Percentiles rank a stretch among this genome's conserved stretches.
Conservation (phyloP, 305 asterid species). For the Solanum hybrid region DNA sequence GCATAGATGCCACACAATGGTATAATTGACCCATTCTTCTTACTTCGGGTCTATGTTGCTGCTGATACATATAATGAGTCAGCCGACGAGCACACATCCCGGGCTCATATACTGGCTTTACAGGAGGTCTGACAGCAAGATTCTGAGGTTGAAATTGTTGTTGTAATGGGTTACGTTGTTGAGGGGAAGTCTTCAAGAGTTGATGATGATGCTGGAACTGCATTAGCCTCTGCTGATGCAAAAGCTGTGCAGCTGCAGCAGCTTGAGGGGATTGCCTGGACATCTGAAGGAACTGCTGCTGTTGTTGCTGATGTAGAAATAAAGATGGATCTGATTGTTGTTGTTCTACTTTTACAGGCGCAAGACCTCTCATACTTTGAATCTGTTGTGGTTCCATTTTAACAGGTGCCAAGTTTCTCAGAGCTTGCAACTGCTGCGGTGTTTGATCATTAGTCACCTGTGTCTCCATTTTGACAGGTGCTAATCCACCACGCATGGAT, state of each 20-base stretch:
- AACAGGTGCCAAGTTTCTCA: constrained; percentile 47
- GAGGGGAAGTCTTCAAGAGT: constrained; percentile 66
- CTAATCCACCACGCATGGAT: constrained; percentile 54
- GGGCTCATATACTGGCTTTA: constrained; percentile 55
- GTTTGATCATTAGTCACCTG: constrained; percentile 57
- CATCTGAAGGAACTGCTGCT: constrained; percentile 34
- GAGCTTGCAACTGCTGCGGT: constrained; percentile 51
- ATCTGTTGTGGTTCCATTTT: constrained; percentile 76
- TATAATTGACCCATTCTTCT: neutral
- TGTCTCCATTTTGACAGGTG: constrained; percentile 56
- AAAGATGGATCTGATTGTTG: constrained; percentile 63
- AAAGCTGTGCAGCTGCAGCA: constrained; percentile 66
- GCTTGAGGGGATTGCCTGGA: constrained; percentile 70
- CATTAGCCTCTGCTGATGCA: constrained; percentile 68
- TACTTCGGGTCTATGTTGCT: constrained; percentile 74
- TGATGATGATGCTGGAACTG: constrained; percentile 26
- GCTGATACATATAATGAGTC: constrained; percentile 71
- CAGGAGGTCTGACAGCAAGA: constrained; percentile 45
- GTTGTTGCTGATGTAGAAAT: constrained; percentile 66
- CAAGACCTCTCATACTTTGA: constrained; percentile 52
- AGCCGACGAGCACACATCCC: constrained; percentile 82
- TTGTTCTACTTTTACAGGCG: constrained; percentile 62
- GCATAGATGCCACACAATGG: neutral
- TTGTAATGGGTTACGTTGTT: constrained; percentile 54
- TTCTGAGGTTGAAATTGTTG: constrained; percentile 61